phyloP scores from a whole-genome alignment of 2,329 filamentous ascomycete species.

The Pseudogymnoascus sp. region DNA sequence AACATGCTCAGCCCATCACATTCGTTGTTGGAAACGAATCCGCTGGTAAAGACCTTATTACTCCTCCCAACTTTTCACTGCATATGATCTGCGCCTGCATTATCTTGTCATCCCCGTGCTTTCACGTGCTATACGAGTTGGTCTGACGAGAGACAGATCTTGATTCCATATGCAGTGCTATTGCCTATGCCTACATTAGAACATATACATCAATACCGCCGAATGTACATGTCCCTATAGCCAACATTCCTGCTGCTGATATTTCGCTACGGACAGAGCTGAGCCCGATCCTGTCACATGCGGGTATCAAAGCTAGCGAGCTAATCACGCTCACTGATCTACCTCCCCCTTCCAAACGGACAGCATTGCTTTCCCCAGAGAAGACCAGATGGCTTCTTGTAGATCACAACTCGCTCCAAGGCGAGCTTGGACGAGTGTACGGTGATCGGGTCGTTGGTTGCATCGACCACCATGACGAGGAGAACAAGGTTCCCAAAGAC shows the following conservation, averaged over 20 bases:
- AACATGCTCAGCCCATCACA: conserved; percentile 42
- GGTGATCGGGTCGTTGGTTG: conserved; percentile 50
- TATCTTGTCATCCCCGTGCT: background rate
- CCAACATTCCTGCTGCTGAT: conserved; percentile 61
- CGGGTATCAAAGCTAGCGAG: conserved; percentile 50
- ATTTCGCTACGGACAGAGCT: conserved; percentile 68
- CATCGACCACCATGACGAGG: conserved; percentile 75
- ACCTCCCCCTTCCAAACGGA: conserved; percentile 43
- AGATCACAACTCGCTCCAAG: conserved; percentile 70
- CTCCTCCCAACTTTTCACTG: background rate
- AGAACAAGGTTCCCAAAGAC: conserved; percentile 43
- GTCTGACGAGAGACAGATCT: conserved; percentile 47
- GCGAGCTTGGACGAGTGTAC: conserved; percentile 48
- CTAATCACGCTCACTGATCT: conserved; percentile 59
- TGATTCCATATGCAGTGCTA: conserved; percentile 68
- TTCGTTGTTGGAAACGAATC: conserved; percentile 63
- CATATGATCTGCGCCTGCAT: background rate
- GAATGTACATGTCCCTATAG: conserved; percentile 60
- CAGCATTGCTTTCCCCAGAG: conserved; percentile 31
- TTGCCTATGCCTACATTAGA: conserved; percentile 67
- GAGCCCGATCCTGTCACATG: conserved; percentile 52
- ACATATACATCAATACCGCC: conserved; percentile 39
- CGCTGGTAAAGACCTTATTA: conserved; percentile 40
- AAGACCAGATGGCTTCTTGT: conserved; percentile 66
- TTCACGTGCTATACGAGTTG: background rate